These are phyloP conservation scores for Hysterium pulicare DNA, from an alignment of 2,329 filamentous ascomycete genomes.

Conservation along the genomic window DNA sequence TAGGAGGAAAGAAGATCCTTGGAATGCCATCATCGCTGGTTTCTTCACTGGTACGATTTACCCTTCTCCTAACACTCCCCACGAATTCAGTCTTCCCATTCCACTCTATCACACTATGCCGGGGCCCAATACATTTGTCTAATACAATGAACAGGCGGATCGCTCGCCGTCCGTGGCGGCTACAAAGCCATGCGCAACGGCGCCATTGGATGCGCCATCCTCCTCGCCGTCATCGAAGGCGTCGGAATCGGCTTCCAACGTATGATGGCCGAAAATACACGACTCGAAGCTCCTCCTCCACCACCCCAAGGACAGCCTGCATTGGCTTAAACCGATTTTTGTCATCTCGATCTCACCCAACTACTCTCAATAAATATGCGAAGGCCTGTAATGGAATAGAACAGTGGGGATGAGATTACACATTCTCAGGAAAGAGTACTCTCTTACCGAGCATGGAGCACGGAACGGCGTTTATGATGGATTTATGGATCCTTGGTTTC, in stretches of 20 bases:
- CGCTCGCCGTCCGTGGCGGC: slow-evolving; percentile 87
- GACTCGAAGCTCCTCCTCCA: slow-evolving; percentile 61
- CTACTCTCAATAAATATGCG: too few species aligned
- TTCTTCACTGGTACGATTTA: slow-evolving; percentile 86
- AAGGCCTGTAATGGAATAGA: too few species aligned
- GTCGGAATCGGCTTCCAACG: slow-evolving; percentile 94
- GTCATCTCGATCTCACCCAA: too few species aligned
- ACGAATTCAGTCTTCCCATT: neutral
- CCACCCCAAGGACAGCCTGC: slow-evolving; percentile 31
- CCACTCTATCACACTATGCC: too few species aligned
- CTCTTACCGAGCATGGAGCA: too few species aligned
- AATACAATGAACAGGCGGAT: slow-evolving; percentile 57
- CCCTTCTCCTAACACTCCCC: neutral
- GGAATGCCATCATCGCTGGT: slow-evolving; percentile 95
- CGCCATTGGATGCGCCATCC: slow-evolving; percentile 90
- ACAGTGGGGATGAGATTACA: too few species aligned
- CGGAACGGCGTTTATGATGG: too few species aligned
- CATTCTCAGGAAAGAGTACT: too few species aligned
- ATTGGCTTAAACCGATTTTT: too few species aligned
- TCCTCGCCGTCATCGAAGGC: slow-evolving; percentile 94
- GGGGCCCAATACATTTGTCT: too few species aligned
- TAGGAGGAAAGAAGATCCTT: slow-evolving; percentile 94
- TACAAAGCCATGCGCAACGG: slow-evolving; percentile 90
- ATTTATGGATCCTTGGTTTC: too few species aligned
- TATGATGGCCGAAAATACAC: slow-evolving; percentile 87